Evolutionary conservation across 805 yeast species (phyloP), one percentile per base, ranked within the genome.

Genomic region (Priceomyces haplophilus): DNA sequence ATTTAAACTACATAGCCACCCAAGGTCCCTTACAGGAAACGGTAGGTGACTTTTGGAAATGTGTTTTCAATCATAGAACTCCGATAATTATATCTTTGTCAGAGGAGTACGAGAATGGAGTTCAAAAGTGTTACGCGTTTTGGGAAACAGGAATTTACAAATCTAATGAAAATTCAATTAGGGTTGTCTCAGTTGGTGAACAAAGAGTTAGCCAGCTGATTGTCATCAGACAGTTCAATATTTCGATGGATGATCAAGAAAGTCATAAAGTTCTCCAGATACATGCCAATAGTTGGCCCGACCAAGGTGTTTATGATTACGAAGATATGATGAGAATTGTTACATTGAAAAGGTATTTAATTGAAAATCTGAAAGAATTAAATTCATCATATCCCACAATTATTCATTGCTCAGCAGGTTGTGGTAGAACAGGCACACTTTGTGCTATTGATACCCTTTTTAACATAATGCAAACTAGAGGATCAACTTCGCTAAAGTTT

Each of bases 331-430:
- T 87, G 20, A 68, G 72, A 38, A 50, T 69, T 10, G 57, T 80
- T 13, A 61, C 52, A 35, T 50, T 66, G 51, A 68, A 65, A 52
- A 44, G 46, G 8, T 30, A 47, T 23, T 16, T 59, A 13, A 42
- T 51, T 33, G 40, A 49, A 11, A 10, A 37, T 43, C 10, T 38
- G 35, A 11, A 31, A 36, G 30, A 25, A 15, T 5, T 38, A 23
- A 6, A 37, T 36, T 11, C 25, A 3, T 24, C 37, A 15, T 51
- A 74, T 0, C 91, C 93, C 16, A 73, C 82, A 4, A 58, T 88
- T 36, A 86, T 85, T 19, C 98, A 91, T 63, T 91, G 99, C 58
- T 88, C 96, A 5, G 98, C 98, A 1, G 99, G 99, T 0, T 89
- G 96, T 57, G 99, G 99, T 15, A 72, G 99, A 44, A 88, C 98